These are phyloP conservation scores for Acorus gramineus DNA, from an alignment of 106 monocot genomes.

Conservation along the genomic window DNA sequence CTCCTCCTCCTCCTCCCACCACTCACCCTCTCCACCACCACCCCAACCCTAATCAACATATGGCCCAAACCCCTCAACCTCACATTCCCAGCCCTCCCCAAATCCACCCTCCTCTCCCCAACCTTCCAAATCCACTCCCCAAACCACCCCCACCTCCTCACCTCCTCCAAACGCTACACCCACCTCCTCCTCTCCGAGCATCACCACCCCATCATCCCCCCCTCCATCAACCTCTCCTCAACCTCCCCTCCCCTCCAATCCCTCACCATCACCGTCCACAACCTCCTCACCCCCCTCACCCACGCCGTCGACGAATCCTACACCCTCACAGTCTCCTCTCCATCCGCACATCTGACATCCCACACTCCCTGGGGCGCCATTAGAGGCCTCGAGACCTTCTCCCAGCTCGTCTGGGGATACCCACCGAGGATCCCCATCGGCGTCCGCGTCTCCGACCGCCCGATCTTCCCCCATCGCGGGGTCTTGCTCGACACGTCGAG, in stretches of 20 bases:
- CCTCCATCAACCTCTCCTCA: slow-evolving; percentile 6
- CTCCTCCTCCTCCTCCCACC: not conserved
- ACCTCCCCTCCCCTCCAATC: slow-evolving; percentile 15
- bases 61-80: slow-evolving; percentile 69
- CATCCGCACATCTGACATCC: slow-evolving; percentile 34
- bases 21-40: not conserved
- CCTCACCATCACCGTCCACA: slow-evolving; percentile 41
- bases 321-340: slow-evolving; percentile 24
- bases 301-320: slow-evolving; percentile 76
- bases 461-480: slow-evolving; percentile 66
- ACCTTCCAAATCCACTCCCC: slow-evolving; percentile 46
- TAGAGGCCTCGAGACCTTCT: slow-evolving; percentile 76
- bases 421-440: slow-evolving; percentile 28
- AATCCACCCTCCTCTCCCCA: slow-evolving; percentile 33
- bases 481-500: slow-evolving; percentile 74
- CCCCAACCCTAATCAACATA: slow-evolving; percentile 23
- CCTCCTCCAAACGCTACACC: slow-evolving; percentile 34
- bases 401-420: slow-evolving; percentile 50
- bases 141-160: slow-evolving; percentile 24
- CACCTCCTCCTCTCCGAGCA: slow-evolving; percentile 34
- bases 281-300: slow-evolving; percentile 38
- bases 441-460: slow-evolving; percentile 39
- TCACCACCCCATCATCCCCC: slow-evolving; percentile 39
- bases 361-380: slow-evolving; percentile 73
- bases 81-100: slow-evolving; percentile 25